Base-by-base conservation (phyloP, 2,329 filamentous ascomycete genomes). In the Westerdykella sp. region DNA sequence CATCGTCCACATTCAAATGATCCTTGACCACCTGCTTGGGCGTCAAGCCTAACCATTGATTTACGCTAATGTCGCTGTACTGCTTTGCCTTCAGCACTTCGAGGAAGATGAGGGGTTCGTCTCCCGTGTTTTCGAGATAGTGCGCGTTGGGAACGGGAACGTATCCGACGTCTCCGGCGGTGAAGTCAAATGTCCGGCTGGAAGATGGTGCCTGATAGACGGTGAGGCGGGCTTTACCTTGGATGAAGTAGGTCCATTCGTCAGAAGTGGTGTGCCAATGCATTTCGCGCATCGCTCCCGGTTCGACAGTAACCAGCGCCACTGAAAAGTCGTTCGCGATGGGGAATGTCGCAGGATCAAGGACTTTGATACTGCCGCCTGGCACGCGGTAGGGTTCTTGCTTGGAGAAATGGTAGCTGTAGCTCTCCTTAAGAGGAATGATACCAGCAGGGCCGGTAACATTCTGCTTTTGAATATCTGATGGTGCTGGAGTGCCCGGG, bases 231-330 rank as follows among this genome's bases (percentile, higher is more conserved):
- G 72, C 79, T 10, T 71, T 71, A 0, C 79, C 79, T 42, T 71
- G 59, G 6, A 81, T 62, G 66, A 82, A 80, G 62, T 76, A 81
- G 40, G 72, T 72, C 79, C 79, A 82, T 60, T 82, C 79, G 56
- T 81, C 78, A 7, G 70, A 73, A 1, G 69, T 72, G 1, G 76
- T 75, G 63, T 83, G 79, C 79, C 79, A 83, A 65, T 83, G 79
- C 35, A 83, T 66, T 56, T 83, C 79, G 16, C 80, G 73, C 76
- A 83, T 78, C 1, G 78, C 79, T n/a, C 79, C 79, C 0, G 79
- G 78, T 51, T 79, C 68, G 25, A 82, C 66, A 2, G 73, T 77
- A 9, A 82, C 75, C 1, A 81, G 67, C 0, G 77, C 78, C 0
- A 73, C 73, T 4, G 78, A 76, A 57, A 82, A 79, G 43, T 69